Evolutionary conservation across 2,329 filamentous ascomycete species (phyloP).

Genomic region (Paraconiothyrium sp.): DNA sequence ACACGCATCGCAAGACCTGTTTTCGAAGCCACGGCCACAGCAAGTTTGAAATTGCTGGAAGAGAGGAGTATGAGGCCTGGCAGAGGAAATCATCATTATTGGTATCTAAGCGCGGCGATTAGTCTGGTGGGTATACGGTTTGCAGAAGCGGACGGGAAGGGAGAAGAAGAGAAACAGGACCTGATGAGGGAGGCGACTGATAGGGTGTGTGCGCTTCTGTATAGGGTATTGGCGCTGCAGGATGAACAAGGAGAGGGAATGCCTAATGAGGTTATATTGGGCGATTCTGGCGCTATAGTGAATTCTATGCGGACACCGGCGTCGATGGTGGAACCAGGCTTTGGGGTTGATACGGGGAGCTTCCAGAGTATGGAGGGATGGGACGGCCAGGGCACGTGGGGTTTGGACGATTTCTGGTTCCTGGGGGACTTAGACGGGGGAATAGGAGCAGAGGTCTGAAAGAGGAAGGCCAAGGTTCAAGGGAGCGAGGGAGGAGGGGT

Average conservation of each 20-base stretch:
- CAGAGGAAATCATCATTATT: conserved; percentile 48
- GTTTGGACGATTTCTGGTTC: conserved; percentile 34
- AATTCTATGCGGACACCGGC: background rate
- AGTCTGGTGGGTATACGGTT: conserved; percentile 40
- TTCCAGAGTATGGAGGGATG: conserved; percentile 13
- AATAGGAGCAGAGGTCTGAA: background rate
- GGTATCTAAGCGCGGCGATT: conserved; percentile 47
- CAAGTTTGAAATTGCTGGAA: conserved; percentile 45
- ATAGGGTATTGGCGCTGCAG: conserved; percentile 30
- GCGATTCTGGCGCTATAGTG: background rate
- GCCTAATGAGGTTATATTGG: conserved; percentile 20
- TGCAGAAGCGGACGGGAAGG: background rate
- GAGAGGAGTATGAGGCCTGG: conserved; percentile 44
- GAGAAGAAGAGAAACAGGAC: conserved; percentile 18
- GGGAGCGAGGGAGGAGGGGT: background rate
- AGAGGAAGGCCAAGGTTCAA: background rate
- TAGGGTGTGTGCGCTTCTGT: conserved; percentile 28
- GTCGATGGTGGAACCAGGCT: background rate
- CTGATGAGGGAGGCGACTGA: conserved; percentile 37
- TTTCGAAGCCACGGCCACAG: conserved; percentile 26
- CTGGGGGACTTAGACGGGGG: conserved; percentile 20
- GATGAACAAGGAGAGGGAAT: conserved; percentile 25
- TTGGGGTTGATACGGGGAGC: background rate
- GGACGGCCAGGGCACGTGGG: conserved; percentile 24
- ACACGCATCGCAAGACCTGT: conserved; percentile 20